Evolutionary conservation across 192 early-diverging fungal species (phyloP), one percentile per base, ranked within the genome.

Genomic region (Anaeromyces robustus): DNA sequence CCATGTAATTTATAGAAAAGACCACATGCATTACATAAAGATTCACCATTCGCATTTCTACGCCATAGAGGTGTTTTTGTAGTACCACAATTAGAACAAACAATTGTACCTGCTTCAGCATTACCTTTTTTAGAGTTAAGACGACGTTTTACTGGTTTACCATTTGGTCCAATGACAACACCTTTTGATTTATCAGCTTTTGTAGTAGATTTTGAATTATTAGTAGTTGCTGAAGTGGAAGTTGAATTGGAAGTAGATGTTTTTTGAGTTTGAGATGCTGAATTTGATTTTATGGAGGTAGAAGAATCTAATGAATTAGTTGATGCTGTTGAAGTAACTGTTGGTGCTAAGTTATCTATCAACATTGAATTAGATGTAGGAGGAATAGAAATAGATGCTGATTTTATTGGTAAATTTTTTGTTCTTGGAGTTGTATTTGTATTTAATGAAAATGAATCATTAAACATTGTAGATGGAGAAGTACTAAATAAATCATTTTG

Each of bases 11-110:
- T 99, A 84, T 92, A 92, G 84, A 94, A 99, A 80, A 99, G 85
- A 1, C 98, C 98, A 83, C 98, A 99, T 0, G 97, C 97, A 80
- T 99, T 99, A 84, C 98, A 99, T 19, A 99, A 91, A 3, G 95
- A 91, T 31, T 95, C 93, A 34, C 96, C 97, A 77, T 92, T 88
- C 14, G 92, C 91, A 84, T 96, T 92, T n/a, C 96, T 87, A 9
- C 98, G 92, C 98, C 98, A 99, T 30, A 99, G 88, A 2, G 96
- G 93, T 5, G 98, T 99, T n/a, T 92, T 93, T 31, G 92, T 95
- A 2, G 94, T 96, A 22, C 81, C 68, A 85, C 96, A 98, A 87
- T 98, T 96, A 41, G 83, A 87, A 83, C 95, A 97, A 43, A 85
- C 80, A 37, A 77, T 31, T 26, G 2, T 31, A n/a, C 78, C 34